A percentile compares a stretch with the other conserved stretches of the same genome.
phyloP scores from a whole-genome alignment of 495 filamentous ascomycete genomes.

The Trichoderma parareesei region DNA sequence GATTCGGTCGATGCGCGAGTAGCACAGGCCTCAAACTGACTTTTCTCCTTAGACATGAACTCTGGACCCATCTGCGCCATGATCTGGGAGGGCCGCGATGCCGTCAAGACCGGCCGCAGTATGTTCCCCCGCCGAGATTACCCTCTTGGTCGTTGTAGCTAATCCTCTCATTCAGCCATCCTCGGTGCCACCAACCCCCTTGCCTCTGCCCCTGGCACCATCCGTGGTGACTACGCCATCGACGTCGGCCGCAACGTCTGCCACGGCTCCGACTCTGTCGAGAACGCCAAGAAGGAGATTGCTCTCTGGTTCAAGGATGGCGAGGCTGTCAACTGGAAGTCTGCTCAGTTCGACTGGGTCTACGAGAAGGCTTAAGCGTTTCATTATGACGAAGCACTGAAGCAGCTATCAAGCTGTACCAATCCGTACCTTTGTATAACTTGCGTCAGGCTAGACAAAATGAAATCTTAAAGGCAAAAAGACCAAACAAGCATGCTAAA shows the following conservation, averaged over 20 bases:
- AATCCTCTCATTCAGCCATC: constrained; percentile 47
- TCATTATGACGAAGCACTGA: not conserved
- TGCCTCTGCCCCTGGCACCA: constrained; percentile 87
- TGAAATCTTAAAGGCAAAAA: no score
- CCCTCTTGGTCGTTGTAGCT: constrained; percentile 9
- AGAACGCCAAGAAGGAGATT: constrained; percentile 99
- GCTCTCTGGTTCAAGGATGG: constrained; percentile 87
- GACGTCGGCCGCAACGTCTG: constrained; percentile 98
- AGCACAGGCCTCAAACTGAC: constrained; percentile 19
- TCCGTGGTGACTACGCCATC: constrained; percentile 62
- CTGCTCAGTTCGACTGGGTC: constrained; percentile 77
- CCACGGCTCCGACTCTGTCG: constrained; percentile 97
- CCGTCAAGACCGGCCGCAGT: constrained; percentile 94
- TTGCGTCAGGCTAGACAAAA: not conserved
- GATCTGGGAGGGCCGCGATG: constrained; percentile 97
- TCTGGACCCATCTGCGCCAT: constrained; percentile 95
- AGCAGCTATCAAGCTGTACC: not conserved
- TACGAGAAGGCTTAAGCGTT: constrained; percentile 64
- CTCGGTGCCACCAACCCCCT: constrained; percentile 98
- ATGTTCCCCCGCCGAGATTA: constrained; percentile 26
- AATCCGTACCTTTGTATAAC: not conserved
- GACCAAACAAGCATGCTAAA: not conserved
- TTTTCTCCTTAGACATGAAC: constrained; percentile 68
- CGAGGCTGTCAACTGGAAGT: constrained; percentile 75
- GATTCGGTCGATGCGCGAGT: not conserved